These are phyloP conservation scores for Curvularia spicifera DNA, from an alignment of 2,329 filamentous ascomycete species.

Conservation along the genomic window DNA sequence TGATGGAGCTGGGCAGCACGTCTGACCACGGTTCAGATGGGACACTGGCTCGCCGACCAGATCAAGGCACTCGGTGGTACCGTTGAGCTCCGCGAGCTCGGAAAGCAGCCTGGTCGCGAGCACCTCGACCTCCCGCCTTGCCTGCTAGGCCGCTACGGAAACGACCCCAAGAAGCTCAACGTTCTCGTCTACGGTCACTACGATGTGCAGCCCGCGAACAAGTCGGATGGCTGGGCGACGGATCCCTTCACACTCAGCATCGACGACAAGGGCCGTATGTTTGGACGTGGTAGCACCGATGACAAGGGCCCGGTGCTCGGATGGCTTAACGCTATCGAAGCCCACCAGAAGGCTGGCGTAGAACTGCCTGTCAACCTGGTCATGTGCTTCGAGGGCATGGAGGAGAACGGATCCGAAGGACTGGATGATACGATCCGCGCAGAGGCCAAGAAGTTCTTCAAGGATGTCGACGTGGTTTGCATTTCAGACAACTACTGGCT, in stretches of 20 bases:
- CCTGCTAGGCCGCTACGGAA: constrained; percentile 89
- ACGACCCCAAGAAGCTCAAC: constrained; percentile 89
- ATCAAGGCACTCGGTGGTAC: constrained; percentile 82
- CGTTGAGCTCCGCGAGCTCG: constrained; percentile 84
- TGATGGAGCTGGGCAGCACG: constrained; percentile 38
- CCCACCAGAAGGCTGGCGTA: constrained; percentile 91
- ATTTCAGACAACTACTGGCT: constrained; percentile 99
- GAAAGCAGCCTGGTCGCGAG: constrained; percentile 90
- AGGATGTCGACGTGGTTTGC: constrained; percentile 93
- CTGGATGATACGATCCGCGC: constrained; percentile 91
- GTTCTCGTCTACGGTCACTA: constrained; percentile 98
- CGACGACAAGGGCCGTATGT: constrained; percentile 93
- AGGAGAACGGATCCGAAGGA: constrained; percentile 97
- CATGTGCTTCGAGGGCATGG: constrained; percentile 99
- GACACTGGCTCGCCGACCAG: constrained; percentile 83
- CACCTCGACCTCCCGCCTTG: constrained; percentile 91
- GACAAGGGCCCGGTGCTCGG: constrained; percentile 97
- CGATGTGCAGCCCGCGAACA: constrained; percentile 93
- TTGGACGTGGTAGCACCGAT: constrained; percentile 91
- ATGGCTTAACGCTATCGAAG: constrained; percentile 98
- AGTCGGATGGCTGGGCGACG: constrained; percentile 93
- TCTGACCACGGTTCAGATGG: constrained; percentile 67
- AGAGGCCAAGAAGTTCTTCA: constrained; percentile 94
- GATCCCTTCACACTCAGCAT: constrained; percentile 90
- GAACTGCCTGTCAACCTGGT: constrained; percentile 97